Percentiles rank a stretch among this genome's conserved stretches.
These are phyloP conservation scores for Aspergillus wentii DNA, from an alignment of 495 filamentous ascomycete genomes.

Conservation along the genomic window DNA sequence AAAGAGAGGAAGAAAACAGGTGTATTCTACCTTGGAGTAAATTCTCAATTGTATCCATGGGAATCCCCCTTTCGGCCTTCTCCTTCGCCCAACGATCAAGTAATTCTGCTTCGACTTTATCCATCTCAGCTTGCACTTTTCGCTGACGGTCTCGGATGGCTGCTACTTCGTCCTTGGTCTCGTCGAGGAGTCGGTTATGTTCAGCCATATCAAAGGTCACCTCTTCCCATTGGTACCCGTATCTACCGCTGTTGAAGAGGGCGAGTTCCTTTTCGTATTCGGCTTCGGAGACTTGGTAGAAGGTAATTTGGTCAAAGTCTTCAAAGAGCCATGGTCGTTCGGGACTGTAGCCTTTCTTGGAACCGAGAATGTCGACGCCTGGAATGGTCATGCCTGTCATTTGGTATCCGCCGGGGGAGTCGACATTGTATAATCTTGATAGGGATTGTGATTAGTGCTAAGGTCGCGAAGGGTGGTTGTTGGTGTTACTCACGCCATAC, in stretches of 20 bases:
- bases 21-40: constrained; percentile 40
- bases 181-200: constrained; percentile 40
- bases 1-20: constrained; percentile 1
- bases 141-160: constrained; percentile 34
- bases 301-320: constrained; percentile 54
- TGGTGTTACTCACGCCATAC: constrained; percentile 33
- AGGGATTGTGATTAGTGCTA: background rate
- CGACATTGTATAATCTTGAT: constrained; percentile 46
- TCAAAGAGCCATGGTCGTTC: constrained; percentile 51
- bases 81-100: constrained; percentile 42
- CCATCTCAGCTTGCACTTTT: constrained; percentile 43
- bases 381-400: constrained; percentile 52
- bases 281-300: constrained; percentile 45
- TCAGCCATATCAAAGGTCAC: constrained; percentile 48
- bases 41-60: constrained; percentile 34
- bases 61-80: constrained; percentile 38
- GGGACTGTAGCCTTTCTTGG: constrained; percentile 39
- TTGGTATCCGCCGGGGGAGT: constrained; percentile 56
- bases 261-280: constrained; percentile 39
- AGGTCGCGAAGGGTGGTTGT: background rate
- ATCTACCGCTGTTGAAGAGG: constrained; percentile 40
- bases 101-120: constrained; percentile 35
- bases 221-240: constrained; percentile 43
- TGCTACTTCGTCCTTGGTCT: constrained; percentile 37
- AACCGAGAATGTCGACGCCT: constrained; percentile 49